phyloP scores from a whole-genome alignment of 352 stramenopile genomes.

The Thalassiosira mediterranea region DNA sequence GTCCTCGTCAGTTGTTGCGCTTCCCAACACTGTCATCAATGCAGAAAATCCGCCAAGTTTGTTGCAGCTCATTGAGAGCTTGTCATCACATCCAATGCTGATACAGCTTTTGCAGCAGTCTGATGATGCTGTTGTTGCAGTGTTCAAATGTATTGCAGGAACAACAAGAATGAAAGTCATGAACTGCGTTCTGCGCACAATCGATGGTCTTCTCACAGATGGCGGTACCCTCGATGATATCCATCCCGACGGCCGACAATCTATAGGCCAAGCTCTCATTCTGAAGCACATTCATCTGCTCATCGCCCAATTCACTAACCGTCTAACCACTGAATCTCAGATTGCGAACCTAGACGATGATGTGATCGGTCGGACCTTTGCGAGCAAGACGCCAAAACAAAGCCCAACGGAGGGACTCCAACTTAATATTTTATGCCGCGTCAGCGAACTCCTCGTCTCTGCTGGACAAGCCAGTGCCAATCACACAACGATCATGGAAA shows the following conservation, averaged over 20 bases:
- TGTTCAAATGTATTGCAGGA: constrained; percentile 76
- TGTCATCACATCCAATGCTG: constrained; percentile 62
- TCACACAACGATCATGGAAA: constrained; percentile 55
- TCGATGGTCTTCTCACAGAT: constrained; percentile 76
- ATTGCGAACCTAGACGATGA: constrained; percentile 51
- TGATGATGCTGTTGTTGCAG: constrained; percentile 53
- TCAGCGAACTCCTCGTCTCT: constrained; percentile 73
- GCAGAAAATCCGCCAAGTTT: constrained; percentile 72
- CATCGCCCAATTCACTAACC: constrained; percentile 61
- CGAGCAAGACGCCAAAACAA: constrained; percentile 21
- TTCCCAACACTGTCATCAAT: constrained; percentile 78
- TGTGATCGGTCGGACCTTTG: constrained; percentile 8
- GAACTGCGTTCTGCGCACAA: constrained; percentile 60
- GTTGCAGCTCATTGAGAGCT: constrained; percentile 67
- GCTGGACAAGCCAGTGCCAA: constrained; percentile 24
- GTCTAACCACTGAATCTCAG: constrained; percentile 43
- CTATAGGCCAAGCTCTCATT: constrained; percentile 41
- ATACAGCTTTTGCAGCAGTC: constrained; percentile 64
- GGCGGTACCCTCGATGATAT: constrained; percentile 32
- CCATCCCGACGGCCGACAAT: constrained; percentile 9
- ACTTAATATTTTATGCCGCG: constrained; percentile 77
- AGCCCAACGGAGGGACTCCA: constrained; percentile 53
- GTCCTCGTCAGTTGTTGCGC: constrained; percentile 57
- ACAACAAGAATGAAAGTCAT: constrained; percentile 70
- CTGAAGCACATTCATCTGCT: constrained; percentile 64